These are phyloP conservation scores for Hyphodiscus sp. DNA, from an alignment of 2,329 filamentous ascomycete genomes.

Conservation along the genomic window DNA sequence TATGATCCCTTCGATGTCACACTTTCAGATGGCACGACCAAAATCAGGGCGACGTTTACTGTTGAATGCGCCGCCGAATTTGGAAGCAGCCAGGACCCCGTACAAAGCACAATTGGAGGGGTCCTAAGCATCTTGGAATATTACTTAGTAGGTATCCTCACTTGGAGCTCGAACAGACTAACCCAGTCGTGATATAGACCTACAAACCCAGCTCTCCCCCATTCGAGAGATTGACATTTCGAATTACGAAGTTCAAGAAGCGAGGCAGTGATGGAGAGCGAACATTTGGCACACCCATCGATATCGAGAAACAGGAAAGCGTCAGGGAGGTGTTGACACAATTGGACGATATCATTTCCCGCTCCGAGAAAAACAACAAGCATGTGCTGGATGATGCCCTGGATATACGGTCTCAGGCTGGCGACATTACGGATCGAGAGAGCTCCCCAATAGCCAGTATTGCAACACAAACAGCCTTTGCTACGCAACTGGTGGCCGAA, in stretches of 20 bases:
- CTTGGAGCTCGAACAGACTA: neutral
- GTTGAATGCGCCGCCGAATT: neutral
- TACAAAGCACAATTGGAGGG: conserved; percentile 2
- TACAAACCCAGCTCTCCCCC: conserved; percentile 4
- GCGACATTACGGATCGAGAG: neutral
- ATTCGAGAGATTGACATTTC: conserved; percentile 15
- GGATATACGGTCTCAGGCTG: neutral
- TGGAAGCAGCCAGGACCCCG: conserved; percentile 1
- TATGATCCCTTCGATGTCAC: conserved; percentile 1
- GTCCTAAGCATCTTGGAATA: conserved; percentile 9
- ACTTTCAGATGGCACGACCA: conserved; percentile 9
- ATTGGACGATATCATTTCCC: neutral
- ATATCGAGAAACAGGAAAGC: neutral
- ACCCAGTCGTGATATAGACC: neutral
- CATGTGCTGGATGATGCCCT: neutral
- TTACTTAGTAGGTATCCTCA: conserved; percentile 9
- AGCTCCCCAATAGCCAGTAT: neutral
- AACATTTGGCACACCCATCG: neutral
- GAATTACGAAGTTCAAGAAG: conserved; percentile 21
- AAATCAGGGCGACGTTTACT: conserved; percentile 9
- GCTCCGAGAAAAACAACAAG: neutral
- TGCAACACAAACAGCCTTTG: conserved; percentile 1
- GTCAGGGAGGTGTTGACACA: neutral
- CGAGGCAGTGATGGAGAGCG: conserved; percentile 24
- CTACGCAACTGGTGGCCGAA: conserved; percentile 2